Conservation (phyloP, 139 green algal species). For the Mesotaenium endlicherianum region DNA sequence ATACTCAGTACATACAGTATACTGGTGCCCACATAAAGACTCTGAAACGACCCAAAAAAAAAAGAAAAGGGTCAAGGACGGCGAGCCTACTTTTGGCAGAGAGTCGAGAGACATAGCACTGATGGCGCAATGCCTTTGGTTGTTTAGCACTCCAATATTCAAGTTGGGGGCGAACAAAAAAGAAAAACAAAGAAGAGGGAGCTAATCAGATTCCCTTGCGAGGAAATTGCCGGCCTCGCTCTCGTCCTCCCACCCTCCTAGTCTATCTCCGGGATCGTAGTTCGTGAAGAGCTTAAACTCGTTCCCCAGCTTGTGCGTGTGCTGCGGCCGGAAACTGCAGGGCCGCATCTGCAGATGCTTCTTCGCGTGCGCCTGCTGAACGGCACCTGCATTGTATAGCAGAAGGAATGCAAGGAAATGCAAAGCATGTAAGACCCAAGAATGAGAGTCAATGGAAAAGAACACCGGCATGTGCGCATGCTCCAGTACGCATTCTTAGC, state of each 20-base stretch:
- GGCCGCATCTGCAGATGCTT: slow-evolving; percentile 35
- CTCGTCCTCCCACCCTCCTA: slow-evolving; percentile 35
- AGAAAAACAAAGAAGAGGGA: background rate
- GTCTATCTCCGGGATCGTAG: slow-evolving; percentile 15
- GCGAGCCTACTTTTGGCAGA: background rate
- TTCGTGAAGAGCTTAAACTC: slow-evolving; percentile 55
- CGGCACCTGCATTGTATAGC: no score
- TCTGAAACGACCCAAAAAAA: no score
- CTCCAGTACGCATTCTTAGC: no score
- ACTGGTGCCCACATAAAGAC: no score
- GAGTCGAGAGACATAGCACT: background rate
- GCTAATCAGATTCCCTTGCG: background rate
- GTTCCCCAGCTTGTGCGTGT: slow-evolving; percentile 58
- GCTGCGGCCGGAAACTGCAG: slow-evolving; percentile 46
- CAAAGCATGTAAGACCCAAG: no score
- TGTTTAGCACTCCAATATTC: background rate
- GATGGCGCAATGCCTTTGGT: background rate
- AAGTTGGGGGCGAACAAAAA: background rate
- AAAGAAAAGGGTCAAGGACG: background rate
- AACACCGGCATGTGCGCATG: no score
- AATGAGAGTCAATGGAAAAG: no score
- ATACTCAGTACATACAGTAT: no score
- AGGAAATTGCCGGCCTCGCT: background rate
- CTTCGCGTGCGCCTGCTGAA: slow-evolving; percentile 16
- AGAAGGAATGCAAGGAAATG: no score